These are phyloP conservation scores for Paraphaeosphaeria minitans DNA, from an alignment of 2,329 filamentous ascomycete species.

Conservation along the genomic window DNA sequence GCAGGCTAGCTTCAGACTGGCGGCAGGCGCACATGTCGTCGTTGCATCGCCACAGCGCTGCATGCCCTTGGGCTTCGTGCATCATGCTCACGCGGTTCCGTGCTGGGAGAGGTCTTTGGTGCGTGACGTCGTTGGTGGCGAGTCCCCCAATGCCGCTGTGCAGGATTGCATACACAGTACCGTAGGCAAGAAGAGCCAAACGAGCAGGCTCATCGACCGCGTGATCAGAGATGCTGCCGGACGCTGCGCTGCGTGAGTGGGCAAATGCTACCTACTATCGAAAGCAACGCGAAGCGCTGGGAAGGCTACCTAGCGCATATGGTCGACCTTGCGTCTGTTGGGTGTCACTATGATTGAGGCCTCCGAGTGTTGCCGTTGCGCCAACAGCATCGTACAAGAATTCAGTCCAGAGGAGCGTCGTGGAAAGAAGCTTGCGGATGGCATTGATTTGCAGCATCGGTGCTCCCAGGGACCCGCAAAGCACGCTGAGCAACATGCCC, in stretches of 20 bases:
- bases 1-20: not conserved
- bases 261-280: slow-evolving; percentile 14
- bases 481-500: slow-evolving; percentile 13
- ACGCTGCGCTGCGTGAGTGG: slow-evolving; percentile 29
- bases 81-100: slow-evolving; percentile 7
- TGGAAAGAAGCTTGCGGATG: not conserved
- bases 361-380: not conserved
- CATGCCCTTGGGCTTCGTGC: slow-evolving; percentile 10
- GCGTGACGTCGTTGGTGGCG: slow-evolving; percentile 27
- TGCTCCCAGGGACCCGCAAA: slow-evolving; percentile 1
- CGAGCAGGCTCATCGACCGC: slow-evolving; percentile 17
- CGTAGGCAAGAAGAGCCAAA: slow-evolving; percentile 15
- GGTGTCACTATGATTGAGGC: not conserved
- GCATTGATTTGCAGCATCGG: slow-evolving; percentile 8
- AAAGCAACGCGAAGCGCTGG: slow-evolving; percentile 2
- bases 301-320: not conserved
- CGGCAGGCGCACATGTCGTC: not conserved
- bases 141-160: slow-evolving; percentile 17
- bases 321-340: not conserved
- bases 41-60: not conserved
- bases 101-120: not conserved
- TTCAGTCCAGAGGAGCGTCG: not conserved
- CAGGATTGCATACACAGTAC: slow-evolving; percentile 18
- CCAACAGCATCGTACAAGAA: not conserved
- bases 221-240: slow-evolving; percentile 12